phyloP scores from a whole-genome alignment of 129 eudicot species.

The Pseudognaphalium luteoalbum region DNA sequence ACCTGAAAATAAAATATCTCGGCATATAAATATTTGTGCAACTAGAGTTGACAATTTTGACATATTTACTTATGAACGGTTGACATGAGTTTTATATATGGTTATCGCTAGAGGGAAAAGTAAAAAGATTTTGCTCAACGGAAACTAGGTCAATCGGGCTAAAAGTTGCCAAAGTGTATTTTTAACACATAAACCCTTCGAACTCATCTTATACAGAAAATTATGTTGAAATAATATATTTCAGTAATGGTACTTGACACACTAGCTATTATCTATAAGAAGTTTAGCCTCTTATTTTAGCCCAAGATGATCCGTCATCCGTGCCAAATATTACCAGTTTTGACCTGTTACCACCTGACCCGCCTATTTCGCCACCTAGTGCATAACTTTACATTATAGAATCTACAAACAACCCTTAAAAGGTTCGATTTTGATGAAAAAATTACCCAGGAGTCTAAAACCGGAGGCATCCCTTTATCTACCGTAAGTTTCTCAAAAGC shows the following conservation, averaged over 20 bases:
- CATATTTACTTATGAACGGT: neutral
- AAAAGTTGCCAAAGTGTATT: neutral
- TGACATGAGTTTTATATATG: neutral
- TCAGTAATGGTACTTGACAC: neutral
- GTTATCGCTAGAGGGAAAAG: neutral
- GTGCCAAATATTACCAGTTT: too few species aligned
- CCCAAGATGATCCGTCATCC: too few species aligned
- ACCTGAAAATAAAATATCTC: conserved; percentile 47
- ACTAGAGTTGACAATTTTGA: neutral
- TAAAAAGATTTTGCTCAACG: neutral
- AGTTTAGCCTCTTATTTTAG: too few species aligned
- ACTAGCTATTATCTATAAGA: neutral
- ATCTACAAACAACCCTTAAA: neutral
- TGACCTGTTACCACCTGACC: neutral
- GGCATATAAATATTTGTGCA: neutral
- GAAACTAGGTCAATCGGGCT: neutral
- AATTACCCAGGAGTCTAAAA: conserved; percentile 88
- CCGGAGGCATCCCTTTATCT: conserved; percentile 97
- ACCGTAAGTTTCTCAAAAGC: conserved; percentile 81
- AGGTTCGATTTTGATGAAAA: neutral
- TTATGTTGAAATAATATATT: neutral
- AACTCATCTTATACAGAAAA: neutral
- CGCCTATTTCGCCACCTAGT: neutral
- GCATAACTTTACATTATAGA: neutral
- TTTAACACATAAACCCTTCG: neutral